These are phyloP conservation scores for Aspergillus brunneoviolaceus DNA, from an alignment of 2,329 filamentous ascomycete species.

Conservation along the genomic window DNA sequence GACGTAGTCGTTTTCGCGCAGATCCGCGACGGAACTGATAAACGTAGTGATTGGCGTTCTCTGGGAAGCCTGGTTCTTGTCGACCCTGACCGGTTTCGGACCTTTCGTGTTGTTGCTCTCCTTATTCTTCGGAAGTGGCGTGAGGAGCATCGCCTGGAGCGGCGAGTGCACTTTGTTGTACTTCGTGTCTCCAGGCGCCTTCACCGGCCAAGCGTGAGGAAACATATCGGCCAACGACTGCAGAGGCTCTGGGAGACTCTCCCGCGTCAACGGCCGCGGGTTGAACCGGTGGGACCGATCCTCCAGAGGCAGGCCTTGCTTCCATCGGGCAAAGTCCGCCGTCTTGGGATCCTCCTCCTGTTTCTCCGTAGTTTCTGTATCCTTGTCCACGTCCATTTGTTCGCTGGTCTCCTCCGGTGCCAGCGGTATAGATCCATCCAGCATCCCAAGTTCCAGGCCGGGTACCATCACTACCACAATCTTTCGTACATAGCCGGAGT, in stretches of 20 bases:
- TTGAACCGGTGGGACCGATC: constrained; percentile 35
- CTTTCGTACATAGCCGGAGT: constrained; percentile 61
- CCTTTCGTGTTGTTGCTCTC: constrained; percentile 64
- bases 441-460: constrained; percentile 87
- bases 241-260: constrained; percentile 50
- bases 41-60: constrained; percentile 82
- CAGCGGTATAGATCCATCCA: constrained; percentile 58
- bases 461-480: constrained; percentile 90
- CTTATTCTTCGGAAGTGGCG: constrained; percentile 67
- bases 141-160: constrained; percentile 76
- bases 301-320: constrained; percentile 37
- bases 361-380: constrained; percentile 12
- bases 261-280: constrained; percentile 32
- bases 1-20: constrained; percentile 79
- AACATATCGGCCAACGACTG: constrained; percentile 79
- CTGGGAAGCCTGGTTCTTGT: constrained; percentile 68
- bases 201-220: constrained; percentile 82
- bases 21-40: constrained; percentile 68
- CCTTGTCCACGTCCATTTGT: constrained; percentile 1
- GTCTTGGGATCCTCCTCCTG: constrained; percentile 23
- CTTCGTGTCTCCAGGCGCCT: constrained; percentile 80
- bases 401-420: constrained; percentile 30
- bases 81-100: constrained; percentile 61
- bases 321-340: constrained; percentile 41
- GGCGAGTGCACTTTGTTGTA: constrained; percentile 82